These are phyloP conservation scores for Neonectria ditissima DNA, from an alignment of 2,329 filamentous ascomycete species.

Conservation along the genomic window DNA sequence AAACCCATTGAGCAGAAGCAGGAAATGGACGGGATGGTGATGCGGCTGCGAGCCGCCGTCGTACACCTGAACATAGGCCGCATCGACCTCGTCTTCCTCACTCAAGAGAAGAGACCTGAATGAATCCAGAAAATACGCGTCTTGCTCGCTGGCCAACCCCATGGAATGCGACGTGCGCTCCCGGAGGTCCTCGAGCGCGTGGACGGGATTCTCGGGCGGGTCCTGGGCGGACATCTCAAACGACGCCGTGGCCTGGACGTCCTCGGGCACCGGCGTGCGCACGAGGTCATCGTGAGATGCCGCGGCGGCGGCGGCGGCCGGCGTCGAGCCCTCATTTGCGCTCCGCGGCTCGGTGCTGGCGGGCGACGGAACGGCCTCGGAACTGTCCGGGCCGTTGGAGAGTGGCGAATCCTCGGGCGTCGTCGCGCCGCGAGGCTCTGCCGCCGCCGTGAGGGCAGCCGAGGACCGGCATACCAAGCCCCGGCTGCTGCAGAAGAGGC, in stretches of 20 bases:
- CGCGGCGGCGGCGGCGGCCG: constrained; percentile 43
- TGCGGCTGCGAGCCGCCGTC: constrained; percentile 49
- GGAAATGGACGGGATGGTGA: constrained; percentile 59
- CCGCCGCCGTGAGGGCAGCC: constrained; percentile 31
- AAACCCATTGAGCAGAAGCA: constrained; percentile 58
- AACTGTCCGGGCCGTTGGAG: neutral
- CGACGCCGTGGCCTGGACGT: neutral
- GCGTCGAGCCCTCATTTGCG: constrained; percentile 23
- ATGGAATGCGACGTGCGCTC: constrained; percentile 59
- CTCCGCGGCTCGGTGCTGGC: neutral
- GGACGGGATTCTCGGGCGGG: constrained; percentile 30
- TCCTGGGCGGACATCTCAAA: constrained; percentile 24
- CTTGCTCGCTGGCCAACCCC: constrained; percentile 59
- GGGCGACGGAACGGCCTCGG: constrained; percentile 2
- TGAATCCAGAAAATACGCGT: constrained; percentile 59
- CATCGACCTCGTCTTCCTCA: constrained; percentile 57
- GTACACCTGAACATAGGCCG: constrained; percentile 58
- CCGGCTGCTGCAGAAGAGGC: constrained; percentile 51
- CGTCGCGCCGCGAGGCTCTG: neutral
- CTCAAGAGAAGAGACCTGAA: constrained; percentile 61
- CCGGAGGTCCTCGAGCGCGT: constrained; percentile 57
- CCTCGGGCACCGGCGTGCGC: constrained; percentile 24
- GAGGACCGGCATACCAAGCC: constrained; percentile 50
- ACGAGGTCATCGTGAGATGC: constrained; percentile 44
- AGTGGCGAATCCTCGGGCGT: constrained; percentile 6